Evolutionary conservation across 1,284 basidiomycete species (phyloP).

Genomic region (Calocybe gambosa): DNA sequence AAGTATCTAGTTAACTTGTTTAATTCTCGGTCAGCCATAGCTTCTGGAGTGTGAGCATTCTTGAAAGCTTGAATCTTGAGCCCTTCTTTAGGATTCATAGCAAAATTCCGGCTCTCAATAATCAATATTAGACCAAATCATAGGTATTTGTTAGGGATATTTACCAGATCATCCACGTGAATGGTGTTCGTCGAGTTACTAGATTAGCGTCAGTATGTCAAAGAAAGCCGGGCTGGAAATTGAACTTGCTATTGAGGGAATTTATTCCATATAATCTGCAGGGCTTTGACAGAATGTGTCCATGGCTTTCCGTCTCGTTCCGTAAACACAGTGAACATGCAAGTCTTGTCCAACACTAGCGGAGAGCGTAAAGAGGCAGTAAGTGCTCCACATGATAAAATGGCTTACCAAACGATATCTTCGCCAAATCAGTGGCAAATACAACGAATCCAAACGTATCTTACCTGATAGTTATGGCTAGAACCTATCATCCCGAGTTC

Average conservation of each 20-base stretch:
- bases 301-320: slow-evolving; percentile 67
- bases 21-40: slow-evolving; percentile 62
- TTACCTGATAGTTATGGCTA: slow-evolving; percentile 66
- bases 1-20: slow-evolving; percentile 60
- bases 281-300: slow-evolving; percentile 77
- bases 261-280: slow-evolving; percentile 85
- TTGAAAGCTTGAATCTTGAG: slow-evolving; percentile 82
- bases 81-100: slow-evolving; percentile 79
- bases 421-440: not conserved
- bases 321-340: slow-evolving; percentile 87
- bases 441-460: not conserved
- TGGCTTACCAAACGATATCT: slow-evolving; percentile 55
- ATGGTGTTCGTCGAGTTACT: slow-evolving; percentile 76
- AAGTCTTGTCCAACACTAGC: slow-evolving; percentile 75
- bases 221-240: not conserved
- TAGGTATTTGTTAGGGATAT: slow-evolving; percentile 14
- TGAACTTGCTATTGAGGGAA: slow-evolving; percentile 68
- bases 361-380: slow-evolving; percentile 2
- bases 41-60: slow-evolving; percentile 59
- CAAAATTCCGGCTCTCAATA: slow-evolving; percentile 72
- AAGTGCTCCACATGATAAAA: not conserved
- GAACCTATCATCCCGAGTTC: slow-evolving; percentile 83
- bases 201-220: not conserved
- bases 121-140: not conserved
- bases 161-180: slow-evolving; percentile 81